A percentile compares a stretch with the other conserved stretches of the same genome.
Evolutionary conservation across 805 yeast genomes (phyloP).

Genomic region (Metschnikowia drakensbergensis): DNA sequence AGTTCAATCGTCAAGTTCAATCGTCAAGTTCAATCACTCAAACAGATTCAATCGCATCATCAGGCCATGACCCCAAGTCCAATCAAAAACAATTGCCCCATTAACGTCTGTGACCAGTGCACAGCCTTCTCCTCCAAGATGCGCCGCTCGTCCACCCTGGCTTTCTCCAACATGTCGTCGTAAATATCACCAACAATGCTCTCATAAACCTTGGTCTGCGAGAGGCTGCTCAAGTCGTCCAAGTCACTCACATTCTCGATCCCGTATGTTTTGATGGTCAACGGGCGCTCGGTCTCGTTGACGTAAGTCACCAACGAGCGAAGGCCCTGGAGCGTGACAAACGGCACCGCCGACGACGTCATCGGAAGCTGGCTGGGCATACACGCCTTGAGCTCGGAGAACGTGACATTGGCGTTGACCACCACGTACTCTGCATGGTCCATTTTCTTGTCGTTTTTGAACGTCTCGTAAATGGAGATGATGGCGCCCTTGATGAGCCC

Average conservation of each 20-base stretch:
- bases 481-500: slow-evolving; percentile 37
- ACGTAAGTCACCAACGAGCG: slow-evolving; percentile 59
- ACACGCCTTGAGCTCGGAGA: slow-evolving; percentile 57
- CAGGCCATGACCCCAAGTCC: slow-evolving; percentile 60
- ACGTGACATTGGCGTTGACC: slow-evolving; percentile 61
- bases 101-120: slow-evolving; percentile 57
- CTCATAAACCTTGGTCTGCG: slow-evolving; percentile 48
- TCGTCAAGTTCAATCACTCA: too few species aligned
- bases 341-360: slow-evolving; percentile 49
- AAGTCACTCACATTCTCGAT: slow-evolving; percentile 41
- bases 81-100: slow-evolving; percentile 53
- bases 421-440: slow-evolving; percentile 49
- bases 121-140: slow-evolving; percentile 43
- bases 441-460: slow-evolving; percentile 14
- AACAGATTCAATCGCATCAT: too few species aligned
- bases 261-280: slow-evolving; percentile 37
- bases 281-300: slow-evolving; percentile 36
- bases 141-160: slow-evolving; percentile 50
- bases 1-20: too few species aligned
- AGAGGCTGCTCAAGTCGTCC: slow-evolving; percentile 29
- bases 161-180: slow-evolving; percentile 52
- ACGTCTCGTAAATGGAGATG: slow-evolving; percentile 41
- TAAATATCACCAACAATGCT: slow-evolving; percentile 53
- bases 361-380: slow-evolving; percentile 48
- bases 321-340: slow-evolving; percentile 55